A percentile compares a stretch with the other conserved stretches of the same genome.
Conservation (phyloP, 2,329 filamentous ascomycete genomes). For the Ceratocystis albifundus region DNA sequence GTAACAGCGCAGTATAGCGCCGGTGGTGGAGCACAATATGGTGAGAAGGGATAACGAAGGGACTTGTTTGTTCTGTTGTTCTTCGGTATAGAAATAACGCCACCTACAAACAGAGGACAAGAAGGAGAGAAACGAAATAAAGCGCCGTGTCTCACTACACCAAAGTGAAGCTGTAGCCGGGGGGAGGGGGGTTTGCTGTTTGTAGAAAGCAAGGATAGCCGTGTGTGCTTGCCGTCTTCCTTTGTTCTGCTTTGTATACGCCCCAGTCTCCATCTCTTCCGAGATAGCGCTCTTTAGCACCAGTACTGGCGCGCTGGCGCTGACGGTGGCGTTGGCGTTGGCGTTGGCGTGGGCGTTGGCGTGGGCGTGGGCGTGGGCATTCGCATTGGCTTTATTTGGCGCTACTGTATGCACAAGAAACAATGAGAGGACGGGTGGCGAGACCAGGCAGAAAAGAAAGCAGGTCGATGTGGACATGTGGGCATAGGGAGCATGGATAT, state of each 20-base stretch:
- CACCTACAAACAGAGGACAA: too few relatives aligned
- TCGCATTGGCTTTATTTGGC: background rate
- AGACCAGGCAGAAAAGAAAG: background rate
- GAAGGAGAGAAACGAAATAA: background rate
- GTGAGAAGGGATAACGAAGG: background rate
- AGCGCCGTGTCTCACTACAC: background rate
- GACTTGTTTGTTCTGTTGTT: background rate
- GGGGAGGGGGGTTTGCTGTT: background rate
- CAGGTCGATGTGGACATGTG: too few relatives aligned
- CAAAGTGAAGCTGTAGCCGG: conserved; percentile 8
- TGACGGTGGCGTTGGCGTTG: too few relatives aligned
- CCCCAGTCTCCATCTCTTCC: conserved; percentile 9
- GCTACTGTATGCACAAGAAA: background rate
- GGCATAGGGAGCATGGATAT: too few relatives aligned
- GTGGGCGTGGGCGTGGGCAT: too few relatives aligned
- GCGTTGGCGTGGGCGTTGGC: too few relatives aligned
- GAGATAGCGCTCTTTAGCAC: conserved; percentile 5
- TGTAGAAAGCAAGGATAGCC: conserved; percentile 2
- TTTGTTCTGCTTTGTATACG: background rate
- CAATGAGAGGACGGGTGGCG: background rate
- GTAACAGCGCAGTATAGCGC: background rate
- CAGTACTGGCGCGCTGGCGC: too few relatives aligned
- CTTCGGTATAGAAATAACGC: background rate
- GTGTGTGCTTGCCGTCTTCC: background rate
- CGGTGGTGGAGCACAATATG: background rate